phyloP scores from a whole-genome alignment of 192 early-diverging fungal genomes.

The Phlyctochytrium bullatum region DNA sequence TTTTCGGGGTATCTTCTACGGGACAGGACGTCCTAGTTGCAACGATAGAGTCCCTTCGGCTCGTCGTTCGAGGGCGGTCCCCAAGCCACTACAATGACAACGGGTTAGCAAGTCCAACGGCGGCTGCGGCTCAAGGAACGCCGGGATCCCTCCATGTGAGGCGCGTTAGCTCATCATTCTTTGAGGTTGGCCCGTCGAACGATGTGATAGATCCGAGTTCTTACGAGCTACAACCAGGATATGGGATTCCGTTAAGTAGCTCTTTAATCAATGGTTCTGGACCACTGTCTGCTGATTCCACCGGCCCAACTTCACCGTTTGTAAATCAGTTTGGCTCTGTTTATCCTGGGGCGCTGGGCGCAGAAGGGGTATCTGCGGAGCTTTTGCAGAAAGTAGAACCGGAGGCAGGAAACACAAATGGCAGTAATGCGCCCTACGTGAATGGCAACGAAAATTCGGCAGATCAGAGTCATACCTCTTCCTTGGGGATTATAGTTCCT shows the following conservation, averaged over 20 bases:
- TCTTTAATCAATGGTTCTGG: too few species aligned
- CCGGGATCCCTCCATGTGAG: not conserved
- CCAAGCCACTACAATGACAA: constrained; percentile 78
- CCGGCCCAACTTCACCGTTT: too few species aligned
- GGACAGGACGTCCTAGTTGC: constrained; percentile 59
- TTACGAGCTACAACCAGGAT: not conserved
- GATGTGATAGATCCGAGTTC: not conserved
- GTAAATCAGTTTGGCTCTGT: too few species aligned
- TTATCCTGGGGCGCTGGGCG: too few species aligned
- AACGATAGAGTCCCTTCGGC: constrained; percentile 67
- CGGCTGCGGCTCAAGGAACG: not conserved
- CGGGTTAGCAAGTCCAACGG: not conserved
- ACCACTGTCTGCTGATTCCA: too few species aligned
- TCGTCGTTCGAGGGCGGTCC: constrained; percentile 92
- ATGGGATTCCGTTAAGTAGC: not conserved
- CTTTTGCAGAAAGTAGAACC: too few species aligned
- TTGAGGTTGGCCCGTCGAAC: not conserved
- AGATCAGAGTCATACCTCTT: not conserved
- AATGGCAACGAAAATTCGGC: too few species aligned
- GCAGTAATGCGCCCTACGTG: too few species aligned
- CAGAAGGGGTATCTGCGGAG: too few species aligned
- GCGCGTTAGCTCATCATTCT: not conserved
- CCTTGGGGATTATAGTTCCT: not conserved
- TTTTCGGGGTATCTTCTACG: constrained; percentile 51
- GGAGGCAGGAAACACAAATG: too few species aligned